Evolutionary conservation across 805 yeast genomes (phyloP), one percentile per base, ranked within the genome.

Genomic region (Dipodascopsis uninucleata): DNA sequence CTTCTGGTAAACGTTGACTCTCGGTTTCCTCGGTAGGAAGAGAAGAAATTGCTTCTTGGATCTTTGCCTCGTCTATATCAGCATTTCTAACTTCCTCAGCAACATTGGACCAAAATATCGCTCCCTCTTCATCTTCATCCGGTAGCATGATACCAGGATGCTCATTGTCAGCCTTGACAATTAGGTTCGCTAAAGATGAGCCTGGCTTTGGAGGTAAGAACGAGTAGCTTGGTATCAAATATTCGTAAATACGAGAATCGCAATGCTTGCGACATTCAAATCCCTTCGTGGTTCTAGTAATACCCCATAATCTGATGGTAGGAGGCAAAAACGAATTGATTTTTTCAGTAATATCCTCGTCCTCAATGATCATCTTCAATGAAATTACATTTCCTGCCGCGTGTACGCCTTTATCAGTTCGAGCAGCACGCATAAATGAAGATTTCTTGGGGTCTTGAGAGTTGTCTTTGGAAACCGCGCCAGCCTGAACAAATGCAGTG

Each of bases 201-300:
- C 72, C 70, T 4, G 95, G 95, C 60, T 83, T 81, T n/a, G 98
- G 97, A 7, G 95, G 93, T 45, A 93, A 69, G 52, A 93, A 77
- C 1, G 95, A 78, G 63, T 87, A 89, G 0, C 95, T 85, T 32
- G 98, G 98, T 61, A 93, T 74, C 58, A 93, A 67, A 62, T 93
- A 93, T 69, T 93, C 98, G 64, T 93, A 93, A 51, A 94, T 75
- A 63, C 98, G 78, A n/a, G 96, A 87, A 2, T 93, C 82, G 69
- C 98, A 93, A 83, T 88, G 78, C 63, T 86, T 88, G 56, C 97
- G 76, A 66, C 97, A 88, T 64, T 93, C 97, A 65, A 93, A 93
- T 0, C 89, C 78, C 59, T 87, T 85, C 64, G 89, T 89, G 8
- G 85, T 83, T 58, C 97, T 76, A 62, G 81, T 85, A 50, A 82